Evolutionary conservation across 768 basidiomycete genomes (phyloP), one percentile per base, ranked within the genome.

Genomic region (Gelatoporia subvermispora): DNA sequence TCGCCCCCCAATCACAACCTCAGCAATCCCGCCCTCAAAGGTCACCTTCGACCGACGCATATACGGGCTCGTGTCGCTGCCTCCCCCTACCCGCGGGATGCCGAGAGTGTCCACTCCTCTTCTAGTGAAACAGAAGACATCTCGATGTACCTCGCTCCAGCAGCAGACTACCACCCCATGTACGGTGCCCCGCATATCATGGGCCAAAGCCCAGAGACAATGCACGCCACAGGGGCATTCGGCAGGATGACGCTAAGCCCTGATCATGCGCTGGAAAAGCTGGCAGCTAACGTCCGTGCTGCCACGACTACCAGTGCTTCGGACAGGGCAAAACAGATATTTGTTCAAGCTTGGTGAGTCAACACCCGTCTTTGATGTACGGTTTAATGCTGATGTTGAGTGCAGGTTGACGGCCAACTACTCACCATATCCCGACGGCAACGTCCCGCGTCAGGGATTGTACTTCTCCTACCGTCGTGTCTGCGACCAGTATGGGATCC

Each of bases 401-500:
- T 13, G n/a, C 55, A 93, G 90, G 90, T 68, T 93, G 51, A 87
- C 84, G 16, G 88, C 87, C 22, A 92, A 92, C 67, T 93, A 93
- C 68, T 87, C 89, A 4, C 86, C 89, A 11, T 92, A 90, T 66
- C 88, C 88, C 37, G 91, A 93, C 68, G 91, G 91, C 31, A 93
- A 93, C 65, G 93, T 94, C 31, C 89, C 93, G 39, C 83, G 93
- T 45, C 93, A 95, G 63, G 93, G 92, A 5, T 80, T 96, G 43
- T 96, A 94, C 68, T 90, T 91, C 64, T 94, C 92, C 28, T 96
- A 94, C 70, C 79, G 87, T 53, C 76, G 90, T 47, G 84, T 93
- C 48, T 93, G 90, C 68, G 89, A 93, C 70, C 87, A 91, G 68
- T 91, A 93, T 70, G 87, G 88, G 44, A 88, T 93, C 52, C 89